These are phyloP conservation scores for Phytophthora brassicae DNA, from an alignment of 352 stramenopile species.

Conservation along the genomic window DNA sequence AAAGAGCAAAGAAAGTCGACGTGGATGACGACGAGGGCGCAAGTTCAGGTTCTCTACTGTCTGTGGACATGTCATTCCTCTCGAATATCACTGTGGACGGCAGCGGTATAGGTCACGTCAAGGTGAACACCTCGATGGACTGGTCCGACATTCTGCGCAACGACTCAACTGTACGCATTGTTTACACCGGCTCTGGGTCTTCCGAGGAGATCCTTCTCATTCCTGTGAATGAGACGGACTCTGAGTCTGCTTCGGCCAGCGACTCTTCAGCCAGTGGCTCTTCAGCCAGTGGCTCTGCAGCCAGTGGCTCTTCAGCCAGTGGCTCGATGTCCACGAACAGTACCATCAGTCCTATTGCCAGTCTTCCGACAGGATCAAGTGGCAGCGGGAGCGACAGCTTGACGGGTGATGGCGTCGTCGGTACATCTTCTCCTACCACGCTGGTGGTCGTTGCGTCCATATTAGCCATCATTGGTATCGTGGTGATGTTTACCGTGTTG, in stretches of 20 bases:
- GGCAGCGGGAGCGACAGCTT: slow-evolving; percentile 15
- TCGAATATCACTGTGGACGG: slow-evolving; percentile 33
- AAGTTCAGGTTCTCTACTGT: slow-evolving; percentile 9
- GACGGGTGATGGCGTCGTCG: slow-evolving; percentile 7
- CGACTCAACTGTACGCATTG: slow-evolving; percentile 44
- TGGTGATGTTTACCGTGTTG: slow-evolving; percentile 29
- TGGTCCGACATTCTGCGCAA: slow-evolving; percentile 45
- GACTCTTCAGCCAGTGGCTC: slow-evolving; percentile 21
- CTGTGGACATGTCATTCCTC: slow-evolving; percentile 36
- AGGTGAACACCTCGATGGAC: slow-evolving; percentile 29
- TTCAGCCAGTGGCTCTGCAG: slow-evolving; percentile 20
- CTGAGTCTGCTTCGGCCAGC: slow-evolving; percentile 6
- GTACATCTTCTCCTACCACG: slow-evolving; percentile 21
- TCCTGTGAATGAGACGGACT: slow-evolving; percentile 20
- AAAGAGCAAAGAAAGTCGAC: slow-evolving; percentile 12
- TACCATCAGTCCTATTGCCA: slow-evolving; percentile 19
- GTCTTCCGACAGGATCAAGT: slow-evolving; percentile 28
- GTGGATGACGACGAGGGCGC: not conserved
- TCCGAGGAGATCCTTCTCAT: slow-evolving; percentile 38
- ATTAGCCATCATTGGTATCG: slow-evolving; percentile 27
- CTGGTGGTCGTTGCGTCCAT: slow-evolving; percentile 33
- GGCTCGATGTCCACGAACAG: slow-evolving; percentile 14
- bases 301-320: slow-evolving; percentile 19
- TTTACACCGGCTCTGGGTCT: slow-evolving; percentile 40
- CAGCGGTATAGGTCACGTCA: slow-evolving; percentile 36